These are phyloP conservation scores for Sporothrix euskadiensis DNA, from an alignment of 2,329 filamentous ascomycete species.

Conservation along the genomic window DNA sequence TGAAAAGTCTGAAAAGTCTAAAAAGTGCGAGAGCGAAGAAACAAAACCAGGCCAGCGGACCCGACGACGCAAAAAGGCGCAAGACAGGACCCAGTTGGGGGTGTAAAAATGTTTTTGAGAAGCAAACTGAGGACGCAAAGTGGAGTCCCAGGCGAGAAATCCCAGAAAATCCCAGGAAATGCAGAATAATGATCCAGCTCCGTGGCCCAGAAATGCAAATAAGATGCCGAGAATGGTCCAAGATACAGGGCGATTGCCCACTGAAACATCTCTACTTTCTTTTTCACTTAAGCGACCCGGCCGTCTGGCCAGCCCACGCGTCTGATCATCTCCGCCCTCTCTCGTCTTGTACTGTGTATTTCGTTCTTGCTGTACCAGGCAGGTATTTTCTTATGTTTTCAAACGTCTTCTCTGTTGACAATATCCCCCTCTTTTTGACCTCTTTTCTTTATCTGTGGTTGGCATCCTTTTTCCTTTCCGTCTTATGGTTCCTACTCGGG, in stretches of 20 bases:
- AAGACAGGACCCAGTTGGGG: not conserved
- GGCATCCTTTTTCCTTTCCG: not conserved
- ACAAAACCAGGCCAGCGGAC: not conserved
- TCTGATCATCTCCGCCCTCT: not conserved
- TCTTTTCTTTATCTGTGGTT: not conserved
- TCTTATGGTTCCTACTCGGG: not conserved
- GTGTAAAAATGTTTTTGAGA: not conserved
- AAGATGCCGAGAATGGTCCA: not conserved
- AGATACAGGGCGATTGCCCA: not conserved
- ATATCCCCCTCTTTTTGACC: not conserved
- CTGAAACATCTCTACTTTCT: not conserved
- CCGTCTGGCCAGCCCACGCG: slow-evolving; percentile 4
- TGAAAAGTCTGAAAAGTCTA: not conserved
- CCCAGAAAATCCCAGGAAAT: not conserved
- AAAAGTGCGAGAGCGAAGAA: too few species aligned
- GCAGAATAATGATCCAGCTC: too few species aligned
- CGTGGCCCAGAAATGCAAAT: not conserved
- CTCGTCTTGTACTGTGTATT: not conserved
- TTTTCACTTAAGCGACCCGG: not conserved
- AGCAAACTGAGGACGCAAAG: not conserved
- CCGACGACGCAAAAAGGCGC: not conserved
- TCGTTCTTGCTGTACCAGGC: too few species aligned
- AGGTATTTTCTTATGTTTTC: not conserved
- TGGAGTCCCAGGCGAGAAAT: not conserved
- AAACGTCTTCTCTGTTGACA: not conserved